A percentile compares a stretch with the other conserved stretches of the same genome.
Conservation (phyloP, 768 basidiomycete genomes). For the Dacryopinax spathularia region DNA sequence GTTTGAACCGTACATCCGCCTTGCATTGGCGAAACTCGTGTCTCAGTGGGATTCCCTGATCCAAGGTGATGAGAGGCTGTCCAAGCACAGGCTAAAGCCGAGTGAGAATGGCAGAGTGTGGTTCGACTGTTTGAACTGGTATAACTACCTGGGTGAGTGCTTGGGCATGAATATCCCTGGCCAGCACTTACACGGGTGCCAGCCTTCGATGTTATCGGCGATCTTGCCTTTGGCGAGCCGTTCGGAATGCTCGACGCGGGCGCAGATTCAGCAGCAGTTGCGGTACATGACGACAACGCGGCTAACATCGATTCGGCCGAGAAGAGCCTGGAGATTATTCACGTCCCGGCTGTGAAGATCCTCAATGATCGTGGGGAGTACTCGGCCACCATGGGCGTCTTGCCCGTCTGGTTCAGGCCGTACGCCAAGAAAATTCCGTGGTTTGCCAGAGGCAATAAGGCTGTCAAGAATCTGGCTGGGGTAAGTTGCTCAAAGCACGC, state of each 20-base stretch:
- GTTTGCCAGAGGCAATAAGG: conserved; percentile 51
- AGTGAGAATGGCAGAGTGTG: conserved; percentile 50
- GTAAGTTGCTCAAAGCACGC: conserved; percentile 10
- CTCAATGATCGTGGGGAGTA: conserved; percentile 80
- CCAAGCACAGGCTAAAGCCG: conserved; percentile 44
- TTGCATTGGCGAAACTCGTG: conserved; percentile 45
- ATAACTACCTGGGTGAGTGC: background rate
- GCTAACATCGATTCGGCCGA: conserved; percentile 15
- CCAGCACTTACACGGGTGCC: background rate
- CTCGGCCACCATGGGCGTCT: conserved; percentile 66
- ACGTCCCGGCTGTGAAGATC: conserved; percentile 71
- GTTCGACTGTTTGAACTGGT: conserved; percentile 37
- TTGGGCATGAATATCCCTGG: background rate
- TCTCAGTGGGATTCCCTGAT: conserved; percentile 63
- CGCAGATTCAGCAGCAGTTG: conserved; percentile 58
- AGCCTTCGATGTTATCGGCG: conserved; percentile 66
- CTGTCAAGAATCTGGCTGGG: conserved; percentile 61
- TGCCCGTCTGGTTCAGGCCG: conserved; percentile 60
- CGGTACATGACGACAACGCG: conserved; percentile 22
- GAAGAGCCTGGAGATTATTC: conserved; percentile 26
- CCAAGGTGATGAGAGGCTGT: conserved; percentile 39
- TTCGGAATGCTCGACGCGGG: conserved; percentile 76
- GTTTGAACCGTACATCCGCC: conserved; percentile 65
- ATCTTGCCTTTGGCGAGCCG: conserved; percentile 73
- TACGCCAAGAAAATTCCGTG: conserved; percentile 54